These are phyloP conservation scores for Cucurbita moschata DNA, from an alignment of 306 rosid species.

Conservation along the genomic window DNA sequence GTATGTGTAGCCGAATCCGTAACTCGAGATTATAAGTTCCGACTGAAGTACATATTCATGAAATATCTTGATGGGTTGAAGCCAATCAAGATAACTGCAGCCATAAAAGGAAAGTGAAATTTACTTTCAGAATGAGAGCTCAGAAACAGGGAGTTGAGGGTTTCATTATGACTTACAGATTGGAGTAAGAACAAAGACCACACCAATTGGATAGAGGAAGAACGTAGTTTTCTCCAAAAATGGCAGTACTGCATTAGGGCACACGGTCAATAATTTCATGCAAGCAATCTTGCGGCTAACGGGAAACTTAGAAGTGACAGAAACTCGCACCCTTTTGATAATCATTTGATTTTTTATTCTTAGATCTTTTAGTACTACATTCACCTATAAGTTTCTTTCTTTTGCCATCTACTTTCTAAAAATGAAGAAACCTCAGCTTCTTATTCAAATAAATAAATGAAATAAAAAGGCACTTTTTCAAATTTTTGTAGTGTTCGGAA, in stretches of 20 bases:
- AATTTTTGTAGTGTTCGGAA: background rate
- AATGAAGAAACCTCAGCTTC: too few species aligned
- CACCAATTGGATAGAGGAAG: slow-evolving; percentile 85
- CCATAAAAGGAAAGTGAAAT: slow-evolving; percentile 1
- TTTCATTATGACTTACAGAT: slow-evolving; percentile 60
- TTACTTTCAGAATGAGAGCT: slow-evolving; percentile 15
- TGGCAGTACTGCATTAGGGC: slow-evolving; percentile 65
- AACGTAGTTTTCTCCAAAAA: slow-evolving; percentile 92
- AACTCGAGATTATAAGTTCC: slow-evolving; percentile 29
- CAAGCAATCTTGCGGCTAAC: background rate
- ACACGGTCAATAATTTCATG: slow-evolving; percentile 8
- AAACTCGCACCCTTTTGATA: background rate
- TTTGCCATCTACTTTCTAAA: background rate
- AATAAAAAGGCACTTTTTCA: background rate
- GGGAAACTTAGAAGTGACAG: background rate
- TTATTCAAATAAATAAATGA: too few species aligned
- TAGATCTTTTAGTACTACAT: background rate
- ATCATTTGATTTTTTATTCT: too few species aligned
- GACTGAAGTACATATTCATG: slow-evolving; percentile 80
- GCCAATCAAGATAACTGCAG: slow-evolving; percentile 89
- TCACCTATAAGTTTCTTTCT: background rate
- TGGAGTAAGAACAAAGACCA: slow-evolving; percentile 79
- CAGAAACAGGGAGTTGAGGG: slow-evolving; percentile 7
- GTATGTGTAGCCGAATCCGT: slow-evolving; percentile 10
- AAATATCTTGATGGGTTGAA: slow-evolving; percentile 97